Conservation (phyloP, 305 asterid species). For the Fraxinus baroniana region DNA sequence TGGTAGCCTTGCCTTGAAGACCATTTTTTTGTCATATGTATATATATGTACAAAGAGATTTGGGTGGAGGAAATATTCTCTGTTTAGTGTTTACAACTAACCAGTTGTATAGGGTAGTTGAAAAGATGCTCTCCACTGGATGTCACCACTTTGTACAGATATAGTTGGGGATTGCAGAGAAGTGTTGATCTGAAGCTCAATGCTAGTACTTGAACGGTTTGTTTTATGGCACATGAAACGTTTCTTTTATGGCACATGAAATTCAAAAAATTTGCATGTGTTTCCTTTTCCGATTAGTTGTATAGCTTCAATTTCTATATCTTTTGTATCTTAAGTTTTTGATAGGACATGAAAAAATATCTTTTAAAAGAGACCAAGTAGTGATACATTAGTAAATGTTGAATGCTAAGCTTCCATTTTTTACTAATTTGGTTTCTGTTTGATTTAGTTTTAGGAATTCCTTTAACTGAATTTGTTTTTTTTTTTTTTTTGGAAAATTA, state of each 20-base stretch:
- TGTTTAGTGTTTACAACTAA: too few species aligned
- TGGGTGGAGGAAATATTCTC: too few species aligned
- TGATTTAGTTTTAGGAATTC: too few species aligned
- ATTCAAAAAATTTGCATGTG: slow-evolving; percentile 6
- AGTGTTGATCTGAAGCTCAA: slow-evolving; percentile 25
- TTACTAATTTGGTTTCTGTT: too few species aligned
- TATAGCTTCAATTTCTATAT: background rate
- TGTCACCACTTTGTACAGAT: too few species aligned
- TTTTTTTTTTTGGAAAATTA: too few species aligned
- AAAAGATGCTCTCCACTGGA: too few species aligned
- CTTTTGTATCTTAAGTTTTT: background rate
- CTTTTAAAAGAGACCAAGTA: too few species aligned
- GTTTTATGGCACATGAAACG: slow-evolving; percentile 27
- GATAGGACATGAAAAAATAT: background rate
- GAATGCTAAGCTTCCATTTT: background rate
- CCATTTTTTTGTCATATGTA: background rate
- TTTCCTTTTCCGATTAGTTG: background rate
- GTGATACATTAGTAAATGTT: background rate
- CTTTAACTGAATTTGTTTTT: too few species aligned
- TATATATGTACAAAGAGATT: background rate
- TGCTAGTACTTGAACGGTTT: slow-evolving; percentile 60
- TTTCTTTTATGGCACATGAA: slow-evolving; percentile 10
- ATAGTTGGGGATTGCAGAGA: too few species aligned
- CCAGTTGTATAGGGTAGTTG: too few species aligned
- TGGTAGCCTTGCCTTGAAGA: too few species aligned